phyloP scores from a whole-genome alignment of 441 rosid genomes.

The Erodium moschatum region DNA sequence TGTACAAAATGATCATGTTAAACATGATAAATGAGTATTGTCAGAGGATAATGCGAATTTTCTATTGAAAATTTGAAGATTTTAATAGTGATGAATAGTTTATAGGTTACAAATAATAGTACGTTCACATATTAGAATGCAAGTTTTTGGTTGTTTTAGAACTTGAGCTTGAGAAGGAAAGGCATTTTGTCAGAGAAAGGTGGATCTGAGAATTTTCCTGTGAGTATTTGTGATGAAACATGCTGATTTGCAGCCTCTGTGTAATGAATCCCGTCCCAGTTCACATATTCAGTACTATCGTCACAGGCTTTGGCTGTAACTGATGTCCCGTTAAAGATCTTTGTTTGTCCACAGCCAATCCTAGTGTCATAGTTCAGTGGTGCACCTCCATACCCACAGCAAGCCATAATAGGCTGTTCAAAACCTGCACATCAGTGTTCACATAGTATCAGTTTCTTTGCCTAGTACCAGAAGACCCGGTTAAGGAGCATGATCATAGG shows the following conservation, averaged over 20 bases:
- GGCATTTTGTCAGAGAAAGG: slow-evolving; percentile 74
- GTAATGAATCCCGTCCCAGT: slow-evolving; percentile 94
- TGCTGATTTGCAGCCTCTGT: slow-evolving; percentile 81
- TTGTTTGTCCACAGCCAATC: slow-evolving; percentile 66
- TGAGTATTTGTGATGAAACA: slow-evolving; percentile 62
- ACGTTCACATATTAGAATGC: neutral
- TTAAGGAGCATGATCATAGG: neutral
- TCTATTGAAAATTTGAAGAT: slow-evolving; percentile 9
- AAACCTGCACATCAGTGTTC: slow-evolving; percentile 47
- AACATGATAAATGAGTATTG: slow-evolving; percentile 24
- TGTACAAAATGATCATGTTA: slow-evolving; percentile 28
- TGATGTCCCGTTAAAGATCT: slow-evolving; percentile 50
- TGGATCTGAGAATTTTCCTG: slow-evolving; percentile 73
- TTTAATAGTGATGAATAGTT: slow-evolving; percentile 10
- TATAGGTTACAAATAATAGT: slow-evolving; percentile 3
- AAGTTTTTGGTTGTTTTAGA: slow-evolving; percentile 28
- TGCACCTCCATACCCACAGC: slow-evolving; percentile 82
- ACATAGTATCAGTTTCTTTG: neutral
- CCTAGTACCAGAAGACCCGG: neutral
- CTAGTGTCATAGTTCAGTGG: slow-evolving; percentile 69
- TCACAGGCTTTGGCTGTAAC: slow-evolving; percentile 60
- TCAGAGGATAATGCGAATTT: slow-evolving; percentile 21
- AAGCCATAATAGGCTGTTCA: slow-evolving; percentile 73
- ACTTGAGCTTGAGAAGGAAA: slow-evolving; percentile 60
- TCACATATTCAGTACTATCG: slow-evolving; percentile 70